Evolutionary conservation across 2,329 filamentous ascomycete genomes (phyloP), one percentile per base, ranked within the genome.

Genomic region (Cryphonectria japonica): DNA sequence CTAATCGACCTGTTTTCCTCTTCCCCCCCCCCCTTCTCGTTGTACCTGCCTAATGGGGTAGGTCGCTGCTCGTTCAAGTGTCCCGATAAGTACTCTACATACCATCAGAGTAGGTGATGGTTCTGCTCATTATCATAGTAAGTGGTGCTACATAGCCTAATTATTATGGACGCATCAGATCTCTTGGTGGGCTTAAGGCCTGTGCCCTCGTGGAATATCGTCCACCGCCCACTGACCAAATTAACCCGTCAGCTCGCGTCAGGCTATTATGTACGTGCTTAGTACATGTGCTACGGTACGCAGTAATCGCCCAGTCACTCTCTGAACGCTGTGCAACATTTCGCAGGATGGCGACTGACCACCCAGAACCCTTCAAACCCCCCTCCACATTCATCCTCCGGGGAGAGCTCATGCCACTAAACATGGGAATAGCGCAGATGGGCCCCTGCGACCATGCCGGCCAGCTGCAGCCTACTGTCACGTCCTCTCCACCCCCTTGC

Each of bases 11-110:
- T 64, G 34, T 29, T 19, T 19, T 39, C 39, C 32, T 37, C 13
- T 16, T 22, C 9, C 34, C 34, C 34, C 34, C 34, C 34, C 34
- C 34, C 34, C 34, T 34, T 34, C 32, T 43, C 29, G 2, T 14
- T 60, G 39, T 54, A 62, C 67, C 67, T 68, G 67, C 67, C 67
- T 39, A 43, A 62, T 62, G 43, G 46, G 67, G 67, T 46, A 68
- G 67, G 67, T 54, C 67, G 4, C 34, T 43, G 32, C 67, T 7
- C 2, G 5, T 32, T 16, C 22, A 41, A n/a, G 22, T 32, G 22
- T 50, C 39, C 13, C 29, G 29, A 65, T 29, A 29, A 32, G 29
- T 65, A 29, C 63, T 50, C 3, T 50, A 22, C 43, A 50, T 19
- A 22, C 43, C 16, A 50, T 50, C 16, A 50, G 22, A 22, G 43